Base-by-base conservation (phyloP, 1,284 basidiomycete species). In the Pseudozyma sp. region DNA sequence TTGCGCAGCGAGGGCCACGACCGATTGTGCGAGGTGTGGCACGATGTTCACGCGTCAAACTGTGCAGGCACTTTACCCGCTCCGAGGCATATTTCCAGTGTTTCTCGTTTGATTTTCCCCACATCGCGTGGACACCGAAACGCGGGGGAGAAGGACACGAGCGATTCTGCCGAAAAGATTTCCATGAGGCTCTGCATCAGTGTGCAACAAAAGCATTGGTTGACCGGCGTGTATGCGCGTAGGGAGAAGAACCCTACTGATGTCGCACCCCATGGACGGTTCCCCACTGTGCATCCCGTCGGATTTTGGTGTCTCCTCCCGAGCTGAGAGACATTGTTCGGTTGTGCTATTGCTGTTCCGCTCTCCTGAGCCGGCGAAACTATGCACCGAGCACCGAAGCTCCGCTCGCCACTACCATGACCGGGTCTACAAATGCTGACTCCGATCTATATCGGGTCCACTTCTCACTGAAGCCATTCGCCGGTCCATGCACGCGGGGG, bases 351-450 rank as follows among this genome's bases (percentile, higher is more conserved):
- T 17, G n/a, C 19, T 33, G 16, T n/a, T 2, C 40, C 43, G 19
- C 43, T 45, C 19, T n/a, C 8, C 40, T 42, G 40, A 19, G 7
- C 5, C 50, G 57, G 57, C 37, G 57, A 60, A 60, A 60, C 44
- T 60, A n/a, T 34, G 30, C 50, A 35, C 57, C 57, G 57, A 53
- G 44, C 49, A 53, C 57, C 45, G 45, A 47, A 47, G 29, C 45
- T 31, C 45, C 24, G 45, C 43, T 43, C n/a, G 13, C n/a, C 40
- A 43, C 40, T 43, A 24, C 24, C 24, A 24, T 24, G 24, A 24
- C 24, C 24, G 24, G 24, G 24, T 24, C 24, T 24, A 24, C 24
- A 24, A 24, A 37, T 37, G 35, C 35, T 14, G 14, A 37, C 35
- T 37, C 35, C 9, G 35, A 8, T 37, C 35, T 8, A 37, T 37